These are phyloP conservation scores for Trichoderma citrinoviride DNA, from an alignment of 2,329 filamentous ascomycete species.

Conservation along the genomic window DNA sequence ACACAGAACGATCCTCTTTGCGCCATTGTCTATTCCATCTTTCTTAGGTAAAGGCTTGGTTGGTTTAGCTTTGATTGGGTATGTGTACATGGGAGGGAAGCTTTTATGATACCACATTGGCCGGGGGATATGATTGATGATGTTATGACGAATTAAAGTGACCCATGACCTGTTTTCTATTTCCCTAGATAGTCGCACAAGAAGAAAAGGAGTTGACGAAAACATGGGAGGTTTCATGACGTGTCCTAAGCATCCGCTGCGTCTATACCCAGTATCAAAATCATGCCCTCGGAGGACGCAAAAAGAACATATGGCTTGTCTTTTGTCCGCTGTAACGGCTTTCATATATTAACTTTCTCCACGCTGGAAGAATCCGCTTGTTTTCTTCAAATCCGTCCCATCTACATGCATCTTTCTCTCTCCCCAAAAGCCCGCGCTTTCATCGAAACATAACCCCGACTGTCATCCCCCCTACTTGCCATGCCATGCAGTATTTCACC, in stretches of 20 bases:
- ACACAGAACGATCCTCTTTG: background rate
- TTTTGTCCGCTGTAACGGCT: background rate
- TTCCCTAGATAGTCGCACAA: too few species aligned
- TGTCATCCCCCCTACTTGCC: too few species aligned
- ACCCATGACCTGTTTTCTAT: too few species aligned
- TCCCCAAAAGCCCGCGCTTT: background rate
- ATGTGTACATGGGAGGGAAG: background rate
- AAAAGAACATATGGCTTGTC: too few species aligned
- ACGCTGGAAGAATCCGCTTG: background rate
- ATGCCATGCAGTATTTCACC: background rate
- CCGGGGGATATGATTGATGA: background rate
- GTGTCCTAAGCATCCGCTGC: too few species aligned
- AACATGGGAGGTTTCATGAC: too few species aligned
- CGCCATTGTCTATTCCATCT: background rate
- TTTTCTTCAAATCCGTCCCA: background rate
- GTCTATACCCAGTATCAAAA: too few species aligned
- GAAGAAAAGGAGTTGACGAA: too few species aligned
- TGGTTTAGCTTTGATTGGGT: background rate
- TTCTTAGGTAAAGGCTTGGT: background rate
- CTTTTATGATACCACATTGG: constrained; percentile 5
- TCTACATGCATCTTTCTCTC: constrained; percentile 8
- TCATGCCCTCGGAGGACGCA: too few species aligned
- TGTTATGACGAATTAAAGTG: background rate
- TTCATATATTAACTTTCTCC: background rate
- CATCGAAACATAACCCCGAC: too few species aligned